Conservation (phyloP, 2,329 filamentous ascomycete species). For the Trichoderma sp. region DNA sequence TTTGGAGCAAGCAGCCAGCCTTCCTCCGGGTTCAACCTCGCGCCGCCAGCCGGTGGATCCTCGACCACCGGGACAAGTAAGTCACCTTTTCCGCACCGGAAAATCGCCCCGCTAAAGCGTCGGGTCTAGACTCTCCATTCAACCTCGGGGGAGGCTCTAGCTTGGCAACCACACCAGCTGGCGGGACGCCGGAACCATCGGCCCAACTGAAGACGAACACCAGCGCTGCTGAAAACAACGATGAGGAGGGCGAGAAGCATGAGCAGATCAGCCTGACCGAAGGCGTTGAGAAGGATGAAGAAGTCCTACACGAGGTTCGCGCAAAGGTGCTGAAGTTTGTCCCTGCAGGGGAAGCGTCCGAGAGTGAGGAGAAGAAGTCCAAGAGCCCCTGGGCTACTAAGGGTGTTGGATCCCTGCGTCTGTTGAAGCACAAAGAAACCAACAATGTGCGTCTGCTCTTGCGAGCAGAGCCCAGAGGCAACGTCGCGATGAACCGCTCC, state of each 20-base stretch:
- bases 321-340: conserved; percentile 67
- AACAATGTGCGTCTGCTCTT: conserved; percentile 66
- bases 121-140: conserved; percentile 53
- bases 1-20: conserved; percentile 38
- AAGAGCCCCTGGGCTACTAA: conserved; percentile 64
- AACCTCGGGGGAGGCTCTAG: conserved; percentile 59
- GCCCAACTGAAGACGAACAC: conserved; percentile 44
- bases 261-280: conserved; percentile 69
- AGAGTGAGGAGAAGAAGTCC: conserved; percentile 45
- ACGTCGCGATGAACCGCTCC: conserved; percentile 69
- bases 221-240: conserved; percentile 45
- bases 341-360: conserved; percentile 47
- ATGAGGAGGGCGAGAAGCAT: conserved; percentile 59
- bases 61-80: conserved; percentile 49
- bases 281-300: conserved; percentile 69
- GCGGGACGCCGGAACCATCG: conserved; percentile 58
- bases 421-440: conserved; percentile 72
- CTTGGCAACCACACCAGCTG: conserved; percentile 58
- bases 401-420: conserved; percentile 68
- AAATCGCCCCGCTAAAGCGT: conserved; percentile 47
- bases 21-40: conserved; percentile 38
- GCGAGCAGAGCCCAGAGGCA: conserved; percentile 72
- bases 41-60: conserved; percentile 43
- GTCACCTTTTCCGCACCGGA: conserved; percentile 42
- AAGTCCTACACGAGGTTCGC: conserved; percentile 65